Percentiles rank a stretch among this genome's conserved stretches.
Conservation (phyloP, 441 rosid species). For the Pelargonium citronellum region DNA sequence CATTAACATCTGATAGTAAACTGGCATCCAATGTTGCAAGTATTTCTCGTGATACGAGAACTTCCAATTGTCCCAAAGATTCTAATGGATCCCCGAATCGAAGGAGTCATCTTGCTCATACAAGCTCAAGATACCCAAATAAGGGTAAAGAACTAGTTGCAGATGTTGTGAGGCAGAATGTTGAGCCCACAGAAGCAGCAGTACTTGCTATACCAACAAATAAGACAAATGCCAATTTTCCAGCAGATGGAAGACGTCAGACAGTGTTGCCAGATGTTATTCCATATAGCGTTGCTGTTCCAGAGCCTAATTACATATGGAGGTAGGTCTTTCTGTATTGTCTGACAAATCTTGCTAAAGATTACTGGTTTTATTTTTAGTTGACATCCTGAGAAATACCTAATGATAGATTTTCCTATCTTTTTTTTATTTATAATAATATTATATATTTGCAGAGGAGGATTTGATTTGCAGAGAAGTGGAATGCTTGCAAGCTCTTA, state of each 20-base stretch:
- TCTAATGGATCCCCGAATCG: constrained; percentile 6
- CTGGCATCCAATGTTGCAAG: constrained; percentile 5
- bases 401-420: neutral
- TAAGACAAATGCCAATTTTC: constrained; percentile 7
- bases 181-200: constrained; percentile 13
- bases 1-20: constrained; percentile 12
- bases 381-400: constrained; percentile 5
- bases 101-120: neutral
- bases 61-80: constrained; percentile 11
- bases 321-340: constrained; percentile 18
- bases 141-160: constrained; percentile 1
- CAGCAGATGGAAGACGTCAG: constrained; percentile 13
- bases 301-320: constrained; percentile 26
- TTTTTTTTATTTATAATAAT: too few relatives aligned
- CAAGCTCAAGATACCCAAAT: constrained; percentile 1
- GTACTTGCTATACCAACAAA: neutral
- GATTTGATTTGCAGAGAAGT: constrained; percentile 26
- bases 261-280: neutral
- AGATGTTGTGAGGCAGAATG: constrained; percentile 16
- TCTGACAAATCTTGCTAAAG: neutral
- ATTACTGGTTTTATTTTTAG: neutral
- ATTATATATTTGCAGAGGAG: constrained; percentile 26
- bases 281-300: constrained; percentile 24
- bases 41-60: constrained; percentile 9
- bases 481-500: constrained; percentile 19